These are phyloP conservation scores for Ceratobasidium sp. DNA, from an alignment of 1,284 basidiomycete genomes.

Conservation along the genomic window DNA sequence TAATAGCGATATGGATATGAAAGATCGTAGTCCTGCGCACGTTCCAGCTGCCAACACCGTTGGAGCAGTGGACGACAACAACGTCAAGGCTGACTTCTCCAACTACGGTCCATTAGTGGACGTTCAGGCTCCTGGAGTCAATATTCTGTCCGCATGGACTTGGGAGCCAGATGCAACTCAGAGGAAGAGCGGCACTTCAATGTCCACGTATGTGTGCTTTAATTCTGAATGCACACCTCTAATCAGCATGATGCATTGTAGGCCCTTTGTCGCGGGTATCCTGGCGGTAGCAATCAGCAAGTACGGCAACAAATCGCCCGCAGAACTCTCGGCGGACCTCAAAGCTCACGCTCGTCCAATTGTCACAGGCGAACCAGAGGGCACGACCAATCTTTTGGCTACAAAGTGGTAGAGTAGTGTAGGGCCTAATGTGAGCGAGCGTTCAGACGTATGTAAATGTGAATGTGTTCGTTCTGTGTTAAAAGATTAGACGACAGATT, in stretches of 20 bases:
- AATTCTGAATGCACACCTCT: background rate
- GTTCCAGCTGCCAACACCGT: slow-evolving; percentile 89
- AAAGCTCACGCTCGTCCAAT: slow-evolving; percentile 4
- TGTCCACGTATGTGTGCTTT: background rate
- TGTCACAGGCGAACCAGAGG: background rate
- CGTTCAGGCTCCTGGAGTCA: slow-evolving; percentile 40
- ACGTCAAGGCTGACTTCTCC: slow-evolving; percentile 37
- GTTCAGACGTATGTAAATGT: too few relatives aligned
- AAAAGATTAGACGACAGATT: too few relatives aligned
- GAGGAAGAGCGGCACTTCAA: background rate
- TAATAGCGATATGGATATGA: slow-evolving; percentile 53
- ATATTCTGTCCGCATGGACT: slow-evolving; percentile 31
- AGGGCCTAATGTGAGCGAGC: too few relatives aligned
- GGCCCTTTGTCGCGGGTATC: background rate
- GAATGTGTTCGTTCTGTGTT: too few relatives aligned
- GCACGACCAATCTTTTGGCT: background rate
- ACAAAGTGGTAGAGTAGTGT: background rate
- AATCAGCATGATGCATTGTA: background rate
- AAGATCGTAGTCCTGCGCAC: slow-evolving; percentile 54
- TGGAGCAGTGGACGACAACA: slow-evolving; percentile 64
- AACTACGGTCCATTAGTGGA: slow-evolving; percentile 38
- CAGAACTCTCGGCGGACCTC: background rate
- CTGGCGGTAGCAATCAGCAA: background rate
- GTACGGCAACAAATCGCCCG: slow-evolving; percentile 11
- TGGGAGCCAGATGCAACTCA: slow-evolving; percentile 15